A percentile compares a stretch with the other conserved stretches of the same genome.
These are phyloP conservation scores for Novymonas esmeraldas DNA, from an alignment of 208 protist genomes.

Conservation along the genomic window DNA sequence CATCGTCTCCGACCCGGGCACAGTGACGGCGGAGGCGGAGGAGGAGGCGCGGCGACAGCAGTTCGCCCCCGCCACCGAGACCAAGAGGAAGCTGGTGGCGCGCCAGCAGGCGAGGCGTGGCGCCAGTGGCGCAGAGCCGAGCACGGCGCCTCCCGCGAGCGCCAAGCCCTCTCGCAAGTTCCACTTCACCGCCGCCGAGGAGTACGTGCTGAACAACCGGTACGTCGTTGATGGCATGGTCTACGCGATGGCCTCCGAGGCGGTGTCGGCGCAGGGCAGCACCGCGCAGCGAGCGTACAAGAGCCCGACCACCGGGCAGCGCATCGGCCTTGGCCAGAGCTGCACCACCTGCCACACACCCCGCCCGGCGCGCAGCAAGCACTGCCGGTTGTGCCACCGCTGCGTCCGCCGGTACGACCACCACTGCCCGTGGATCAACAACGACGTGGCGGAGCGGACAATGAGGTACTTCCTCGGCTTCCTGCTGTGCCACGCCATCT, in stretches of 20 bases:
- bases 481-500: conserved; percentile 81
- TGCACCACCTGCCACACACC: conserved; percentile 77
- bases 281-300: conserved; percentile 15
- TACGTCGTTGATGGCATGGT: conserved; percentile 86
- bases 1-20: conserved; percentile 82
- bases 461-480: conserved; percentile 93
- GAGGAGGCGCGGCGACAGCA: conserved; percentile 33
- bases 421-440: conserved; percentile 98
- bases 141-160: background rate
- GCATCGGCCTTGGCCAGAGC: conserved; percentile 36
- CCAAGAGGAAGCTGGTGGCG: background rate
- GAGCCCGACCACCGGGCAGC: conserved; percentile 1
- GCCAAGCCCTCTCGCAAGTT: conserved; percentile 2
- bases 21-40: conserved; percentile 57
- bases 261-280: conserved; percentile 11
- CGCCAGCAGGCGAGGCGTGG: background rate
- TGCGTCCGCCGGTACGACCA: conserved; percentile 97
- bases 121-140: background rate
- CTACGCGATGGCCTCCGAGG: conserved; percentile 39
- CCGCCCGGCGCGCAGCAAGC: conserved; percentile 93
- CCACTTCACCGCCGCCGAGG: conserved; percentile 46
- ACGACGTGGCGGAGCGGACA: conserved; percentile 95
- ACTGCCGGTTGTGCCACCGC: conserved; percentile 90
- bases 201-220: conserved; percentile 63
- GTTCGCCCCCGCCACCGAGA: background rate